Evolutionary conservation across 1,284 basidiomycete genomes (phyloP), one percentile per base, ranked within the genome.

Genomic region (Irpex sp.): DNA sequence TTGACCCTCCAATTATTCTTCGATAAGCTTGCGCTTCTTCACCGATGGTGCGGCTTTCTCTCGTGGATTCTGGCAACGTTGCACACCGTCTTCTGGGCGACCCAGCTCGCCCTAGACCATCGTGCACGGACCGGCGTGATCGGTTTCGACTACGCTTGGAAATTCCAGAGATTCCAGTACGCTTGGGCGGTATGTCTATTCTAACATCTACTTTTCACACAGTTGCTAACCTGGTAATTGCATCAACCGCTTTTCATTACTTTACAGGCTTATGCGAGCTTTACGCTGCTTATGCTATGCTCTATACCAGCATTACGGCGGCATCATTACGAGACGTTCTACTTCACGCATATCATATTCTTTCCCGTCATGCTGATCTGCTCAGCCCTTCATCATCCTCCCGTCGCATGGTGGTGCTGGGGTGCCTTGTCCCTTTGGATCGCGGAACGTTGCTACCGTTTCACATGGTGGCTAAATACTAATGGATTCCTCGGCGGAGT

Each of bases 321-420:
- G 58, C 77, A 78, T 9, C 83, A 84, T 68, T 95, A 94, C 75
- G 93, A 94, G 72, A 71, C 79, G 21, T 95, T 95, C 78, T 94
- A 92, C 72, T 75, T 84, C 64, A 72, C 85, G 2, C 93, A 95
- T 70, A 71, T 94, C 58, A 70, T 89, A 50, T 79, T 91, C 21
- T 84, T 88, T 17, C 81, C 89, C 17, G 69, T 82, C n/a, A 87
- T 84, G 26, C 78, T 93, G 56, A 75, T 86, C 55, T 78, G 83
- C 60, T 80, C 85, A 1, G 87, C 84, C 4, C 74, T 92, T 0
- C 92, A 93, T 71, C 90, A 92, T 69, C 87, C 89, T 2, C 81
- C 84, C 1, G 77, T 89, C 61, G 85, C 83, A 75, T 84, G 83
- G 75, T 93, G 89, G 85, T 88, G 87, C 68, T 88, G 84, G 74